These are phyloP conservation scores for Grigorovia transvaalensis DNA, from an alignment of 805 yeast genomes.

Conservation along the genomic window DNA sequence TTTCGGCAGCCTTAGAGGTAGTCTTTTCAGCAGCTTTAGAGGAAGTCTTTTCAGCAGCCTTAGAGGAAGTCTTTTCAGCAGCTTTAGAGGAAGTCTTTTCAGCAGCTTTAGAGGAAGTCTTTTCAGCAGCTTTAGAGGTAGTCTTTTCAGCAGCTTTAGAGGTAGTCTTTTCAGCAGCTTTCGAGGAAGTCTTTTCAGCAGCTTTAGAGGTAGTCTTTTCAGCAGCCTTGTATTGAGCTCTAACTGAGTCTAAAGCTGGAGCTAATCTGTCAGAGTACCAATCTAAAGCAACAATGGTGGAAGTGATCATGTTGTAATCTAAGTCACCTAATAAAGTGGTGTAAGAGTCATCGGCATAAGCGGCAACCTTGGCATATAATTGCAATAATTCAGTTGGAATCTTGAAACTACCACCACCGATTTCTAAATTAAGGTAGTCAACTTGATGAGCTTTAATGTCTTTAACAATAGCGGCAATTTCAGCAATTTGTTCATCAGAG, in stretches of 20 bases:
- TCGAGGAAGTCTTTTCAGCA: slow-evolving; percentile 2
- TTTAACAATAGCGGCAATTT: slow-evolving; percentile 12
- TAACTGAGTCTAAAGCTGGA: slow-evolving; percentile 8
- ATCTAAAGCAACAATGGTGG: slow-evolving; percentile 25
- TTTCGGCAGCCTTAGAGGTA: background rate
- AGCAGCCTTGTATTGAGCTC: slow-evolving; percentile 4
- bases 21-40: background rate
- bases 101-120: slow-evolving; percentile 1
- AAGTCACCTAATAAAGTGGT: slow-evolving; percentile 24
- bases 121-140: slow-evolving; percentile 3
- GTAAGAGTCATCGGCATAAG: slow-evolving; percentile 29
- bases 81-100: slow-evolving; percentile 3
- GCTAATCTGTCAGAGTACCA: slow-evolving; percentile 25
- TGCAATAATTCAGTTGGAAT: slow-evolving; percentile 23
- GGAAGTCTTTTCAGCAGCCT: background rate
- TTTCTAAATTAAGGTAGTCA: slow-evolving; percentile 9
- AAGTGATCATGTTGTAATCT: slow-evolving; percentile 18
- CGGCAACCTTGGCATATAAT: slow-evolving; percentile 20
- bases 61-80: background rate
- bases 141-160: slow-evolving; percentile 3
- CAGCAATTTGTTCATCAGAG: slow-evolving; percentile 14
- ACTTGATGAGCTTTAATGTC: slow-evolving; percentile 10
- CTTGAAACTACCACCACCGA: slow-evolving; percentile 9
- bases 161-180: slow-evolving; percentile 4
- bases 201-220: slow-evolving; percentile 2